Conservation (phyloP, 2,329 filamentous ascomycete genomes). For the Daldinia sp. region DNA sequence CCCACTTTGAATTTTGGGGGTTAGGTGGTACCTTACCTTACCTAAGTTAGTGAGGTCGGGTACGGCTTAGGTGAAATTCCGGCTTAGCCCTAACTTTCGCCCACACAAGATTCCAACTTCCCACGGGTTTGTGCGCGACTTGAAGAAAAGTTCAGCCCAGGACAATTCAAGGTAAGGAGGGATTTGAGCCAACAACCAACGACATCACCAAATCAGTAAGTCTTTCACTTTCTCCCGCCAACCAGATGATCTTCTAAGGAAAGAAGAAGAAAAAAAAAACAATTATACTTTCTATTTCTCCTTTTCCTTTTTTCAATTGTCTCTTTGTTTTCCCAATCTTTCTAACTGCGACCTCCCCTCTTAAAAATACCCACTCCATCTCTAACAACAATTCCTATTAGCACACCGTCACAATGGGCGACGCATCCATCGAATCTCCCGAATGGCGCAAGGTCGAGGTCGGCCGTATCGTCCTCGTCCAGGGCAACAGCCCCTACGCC, state of each 20-base stretch:
- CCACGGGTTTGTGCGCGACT: slow-evolving; percentile 35
- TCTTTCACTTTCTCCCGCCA: slow-evolving; percentile 19
- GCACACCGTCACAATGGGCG: slow-evolving; percentile 80
- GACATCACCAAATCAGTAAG: slow-evolving; percentile 47
- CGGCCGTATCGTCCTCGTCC: slow-evolving; percentile 95
- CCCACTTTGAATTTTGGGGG: neutral
- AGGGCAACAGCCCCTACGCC: slow-evolving; percentile 78
- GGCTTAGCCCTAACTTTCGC: slow-evolving; percentile 42
- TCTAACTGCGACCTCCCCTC: neutral
- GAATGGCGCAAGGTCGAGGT: slow-evolving; percentile 98
- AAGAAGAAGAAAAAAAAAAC: neutral
- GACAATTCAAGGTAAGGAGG: slow-evolving; percentile 48
- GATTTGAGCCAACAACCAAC: slow-evolving; percentile 45
- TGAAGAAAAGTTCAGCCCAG: slow-evolving; percentile 41
- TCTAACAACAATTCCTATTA: slow-evolving; percentile 51
- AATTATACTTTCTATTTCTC: neutral
- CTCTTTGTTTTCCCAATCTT: slow-evolving; percentile 5
- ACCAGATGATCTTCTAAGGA: slow-evolving; percentile 5
- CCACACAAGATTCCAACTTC: slow-evolving; percentile 46
- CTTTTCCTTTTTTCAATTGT: slow-evolving; percentile 5
- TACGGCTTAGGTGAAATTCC: slow-evolving; percentile 40
- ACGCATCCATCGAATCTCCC: slow-evolving; percentile 83
- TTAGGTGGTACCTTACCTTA: too few species aligned
- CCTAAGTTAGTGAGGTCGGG: slow-evolving; percentile 18
- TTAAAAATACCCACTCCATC: neutral